phyloP scores from a whole-genome alignment of 495 filamentous ascomycete species.

The Polyplosphaeria fusca region DNA sequence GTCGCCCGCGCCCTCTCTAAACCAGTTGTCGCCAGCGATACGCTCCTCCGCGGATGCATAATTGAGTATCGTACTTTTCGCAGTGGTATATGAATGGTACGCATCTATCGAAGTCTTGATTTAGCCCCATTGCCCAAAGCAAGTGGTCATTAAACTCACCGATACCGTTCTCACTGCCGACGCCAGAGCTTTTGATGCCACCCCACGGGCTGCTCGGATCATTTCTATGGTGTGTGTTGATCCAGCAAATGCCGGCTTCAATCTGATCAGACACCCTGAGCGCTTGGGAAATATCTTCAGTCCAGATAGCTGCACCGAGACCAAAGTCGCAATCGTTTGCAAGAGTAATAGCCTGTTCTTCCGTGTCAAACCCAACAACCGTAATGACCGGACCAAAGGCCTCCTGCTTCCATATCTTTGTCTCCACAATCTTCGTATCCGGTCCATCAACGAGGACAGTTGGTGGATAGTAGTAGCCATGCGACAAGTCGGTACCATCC shows the following conservation, averaged over 20 bases:
- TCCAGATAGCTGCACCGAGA: slow-evolving; percentile 58
- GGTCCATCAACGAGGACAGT: slow-evolving; percentile 47
- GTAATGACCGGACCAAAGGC: slow-evolving; percentile 56
- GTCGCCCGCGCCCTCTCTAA: slow-evolving; percentile 30
- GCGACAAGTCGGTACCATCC: slow-evolving; percentile 32
- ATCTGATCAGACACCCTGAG: slow-evolving; percentile 55
- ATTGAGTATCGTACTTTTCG: slow-evolving; percentile 59
- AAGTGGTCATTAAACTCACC: no score
- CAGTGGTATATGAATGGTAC: slow-evolving; percentile 56
- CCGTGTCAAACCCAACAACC: slow-evolving; percentile 50
- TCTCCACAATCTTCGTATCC: slow-evolving; percentile 45
- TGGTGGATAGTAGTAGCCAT: slow-evolving; percentile 51
- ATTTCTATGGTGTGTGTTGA: slow-evolving; percentile 61
- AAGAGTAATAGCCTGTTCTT: slow-evolving; percentile 48
- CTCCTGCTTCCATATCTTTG: slow-evolving; percentile 52
- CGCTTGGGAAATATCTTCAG: slow-evolving; percentile 55
- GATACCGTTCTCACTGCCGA: slow-evolving; percentile 57
- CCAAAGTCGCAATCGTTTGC: slow-evolving; percentile 52
- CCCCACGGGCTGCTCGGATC: slow-evolving; percentile 62
- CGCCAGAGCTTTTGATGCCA: slow-evolving; percentile 53
- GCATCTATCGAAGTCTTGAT: no score
- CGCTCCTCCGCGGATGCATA: slow-evolving; percentile 42
- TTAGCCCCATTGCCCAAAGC: no score
- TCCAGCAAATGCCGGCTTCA: slow-evolving; percentile 60
- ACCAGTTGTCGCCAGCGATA: slow-evolving; percentile 36